Evolutionary conservation across 768 basidiomycete species (phyloP), one percentile per base, ranked within the genome.

Genomic region (Lepiota venenata): DNA sequence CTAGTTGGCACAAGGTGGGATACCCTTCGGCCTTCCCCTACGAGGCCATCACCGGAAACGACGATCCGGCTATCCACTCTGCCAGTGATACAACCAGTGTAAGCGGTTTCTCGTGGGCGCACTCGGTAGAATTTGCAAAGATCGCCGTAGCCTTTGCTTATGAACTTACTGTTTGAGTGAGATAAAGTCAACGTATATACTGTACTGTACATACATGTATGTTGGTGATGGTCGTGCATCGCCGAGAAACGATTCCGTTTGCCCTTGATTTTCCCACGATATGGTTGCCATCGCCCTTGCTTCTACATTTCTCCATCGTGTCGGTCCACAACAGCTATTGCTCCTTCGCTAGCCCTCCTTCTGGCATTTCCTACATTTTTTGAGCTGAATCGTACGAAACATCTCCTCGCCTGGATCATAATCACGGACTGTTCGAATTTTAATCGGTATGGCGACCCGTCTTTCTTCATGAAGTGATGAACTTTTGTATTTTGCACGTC

Each of bases 121-220:
- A 84, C 62, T 79, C 80, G 50, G 66, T 80, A 20, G 79, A 84
- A 64, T 85, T 85, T 60, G 77, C 80, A 21, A 84, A 84, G 66
- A 70, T 85, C 16, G 79, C 73, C 15, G 73, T 83, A 11, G 82
- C 79, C 1, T 84, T 81, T 55, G 78, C 76, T 2, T 74, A 83
- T 58, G 84, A 85, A 63, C 59, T 84, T 58, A 64, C 69, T 11
- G 60, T 64, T 35, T 69, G 55, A 62, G 40, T 20, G n/a, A 29
- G 39, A 21, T n/a, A n/a, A n/a, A n/a, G n/a, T n/a, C n/a, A n/a
- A n/a, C n/a, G n/a, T n/a, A n/a, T n/a, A n/a, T n/a, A n/a, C n/a
- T n/a, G n/a, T n/a, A n/a, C n/a, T n/a, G n/a, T n/a, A n/a, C n/a
- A n/a, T 20, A 9, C 6, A 18, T 25, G 16, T 36, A 52, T 32